Percentiles rank a stretch among this genome's conserved stretches.
Conservation (phyloP, 2,329 filamentous ascomycete genomes). For the Exophiala alcalophila region DNA sequence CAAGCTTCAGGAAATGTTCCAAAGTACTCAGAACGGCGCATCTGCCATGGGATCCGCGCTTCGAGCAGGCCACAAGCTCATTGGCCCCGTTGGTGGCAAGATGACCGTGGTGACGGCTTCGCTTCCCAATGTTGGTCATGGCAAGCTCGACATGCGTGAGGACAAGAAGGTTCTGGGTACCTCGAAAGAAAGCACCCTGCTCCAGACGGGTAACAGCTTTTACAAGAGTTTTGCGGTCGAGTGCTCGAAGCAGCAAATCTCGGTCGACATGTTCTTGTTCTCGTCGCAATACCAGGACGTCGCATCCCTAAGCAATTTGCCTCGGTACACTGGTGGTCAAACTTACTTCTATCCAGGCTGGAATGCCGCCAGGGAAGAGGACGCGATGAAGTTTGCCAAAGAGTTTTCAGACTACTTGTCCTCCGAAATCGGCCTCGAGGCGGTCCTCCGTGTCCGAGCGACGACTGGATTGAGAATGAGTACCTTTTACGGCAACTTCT, state of each 20-base stretch:
- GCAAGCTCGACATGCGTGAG: constrained; percentile 88
- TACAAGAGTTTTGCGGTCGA: constrained; percentile 99
- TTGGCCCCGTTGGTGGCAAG: constrained; percentile 90
- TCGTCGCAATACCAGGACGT: constrained; percentile 97
- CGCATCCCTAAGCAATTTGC: constrained; percentile 90
- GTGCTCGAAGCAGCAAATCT: constrained; percentile 98
- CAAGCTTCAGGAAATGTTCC: constrained; percentile 94
- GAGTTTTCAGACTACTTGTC: constrained; percentile 98
- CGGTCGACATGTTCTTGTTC: constrained; percentile 97
- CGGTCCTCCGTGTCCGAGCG: constrained; percentile 89
- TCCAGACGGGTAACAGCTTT: constrained; percentile 92
- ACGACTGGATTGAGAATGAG: constrained; percentile 94
- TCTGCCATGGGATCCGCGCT: constrained; percentile 96
- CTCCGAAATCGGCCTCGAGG: constrained; percentile 91
- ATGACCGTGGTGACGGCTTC: constrained; percentile 87
- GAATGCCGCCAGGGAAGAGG: constrained; percentile 90
- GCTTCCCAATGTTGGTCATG: constrained; percentile 83
- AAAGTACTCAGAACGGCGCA: constrained; percentile 81
- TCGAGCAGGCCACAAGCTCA: constrained; percentile 90
- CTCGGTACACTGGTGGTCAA: constrained; percentile 92
- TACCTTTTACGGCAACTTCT: constrained; percentile 99
- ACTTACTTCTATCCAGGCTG: constrained; percentile 98
- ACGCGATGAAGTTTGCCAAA: constrained; percentile 95
- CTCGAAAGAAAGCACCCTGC: constrained; percentile 78
- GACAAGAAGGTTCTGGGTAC: constrained; percentile 95